phyloP scores from a whole-genome alignment of 768 basidiomycete species.

The Boletus subparvulus region DNA sequence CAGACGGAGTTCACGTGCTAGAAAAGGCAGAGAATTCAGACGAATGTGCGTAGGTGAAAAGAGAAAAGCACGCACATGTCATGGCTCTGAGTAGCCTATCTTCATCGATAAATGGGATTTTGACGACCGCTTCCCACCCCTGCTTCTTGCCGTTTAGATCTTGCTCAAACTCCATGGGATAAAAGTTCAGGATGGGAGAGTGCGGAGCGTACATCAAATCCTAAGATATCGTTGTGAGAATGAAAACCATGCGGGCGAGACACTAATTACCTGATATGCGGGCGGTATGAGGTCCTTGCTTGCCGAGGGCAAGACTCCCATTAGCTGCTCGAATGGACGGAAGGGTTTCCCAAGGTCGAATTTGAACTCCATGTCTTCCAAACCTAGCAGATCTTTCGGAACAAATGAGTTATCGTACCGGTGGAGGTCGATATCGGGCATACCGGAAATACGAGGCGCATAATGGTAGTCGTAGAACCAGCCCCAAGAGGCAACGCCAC shows the following conservation, averaged over 20 bases:
- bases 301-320: slow-evolving; percentile 94
- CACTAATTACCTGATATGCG: slow-evolving; percentile 69
- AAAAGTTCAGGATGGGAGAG: slow-evolving; percentile 93
- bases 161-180: slow-evolving; percentile 85
- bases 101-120: slow-evolving; percentile 97
- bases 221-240: slow-evolving; percentile 37
- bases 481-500: slow-evolving; percentile 95
- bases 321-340: slow-evolving; percentile 91
- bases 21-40: neutral
- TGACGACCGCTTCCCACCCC: slow-evolving; percentile 98
- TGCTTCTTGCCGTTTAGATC: slow-evolving; percentile 98
- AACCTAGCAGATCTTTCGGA: slow-evolving; percentile 50
- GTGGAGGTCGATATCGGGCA: slow-evolving; percentile 13
- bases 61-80: slow-evolving; percentile 46
- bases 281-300: slow-evolving; percentile 84
- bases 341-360: slow-evolving; percentile 91
- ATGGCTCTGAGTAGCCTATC: slow-evolving; percentile 76
- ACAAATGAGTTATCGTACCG: slow-evolving; percentile 2
- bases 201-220: slow-evolving; percentile 85
- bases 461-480: slow-evolving; percentile 99
- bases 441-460: slow-evolving; percentile 94
- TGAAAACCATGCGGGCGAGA: neutral
- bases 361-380: slow-evolving; percentile 79
- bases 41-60: neutral
- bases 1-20: slow-evolving; percentile 77